Evolutionary conservation across 306 rosid species (phyloP), one percentile per base, ranked within the genome.

Genomic region (Lathyrus oleraceus): DNA sequence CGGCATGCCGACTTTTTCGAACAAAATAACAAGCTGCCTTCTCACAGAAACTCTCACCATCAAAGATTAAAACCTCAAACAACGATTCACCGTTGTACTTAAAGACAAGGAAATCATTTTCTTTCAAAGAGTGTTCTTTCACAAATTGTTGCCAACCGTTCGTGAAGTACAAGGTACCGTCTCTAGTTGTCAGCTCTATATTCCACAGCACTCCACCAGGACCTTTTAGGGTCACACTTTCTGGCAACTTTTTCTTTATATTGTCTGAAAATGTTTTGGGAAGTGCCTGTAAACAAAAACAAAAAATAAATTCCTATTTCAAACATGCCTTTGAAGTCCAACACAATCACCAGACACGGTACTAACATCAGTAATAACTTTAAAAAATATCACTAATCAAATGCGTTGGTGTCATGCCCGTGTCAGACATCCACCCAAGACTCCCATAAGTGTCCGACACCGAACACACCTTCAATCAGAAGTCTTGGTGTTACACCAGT

Each of bases 51-150:
- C 57, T 81, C 44, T 63, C 61, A 35, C 86, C 81, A 36, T 87
- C 85, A 65, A 89, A 87, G 23, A 89, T 48, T 21, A 85, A 58
- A 63, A 89, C 91, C 16, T 85, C 93, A 70, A 89, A 85, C 74
- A 52, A 72, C 5, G 91, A 76, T 25, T 78, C 82, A 6, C 89
- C 87, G 49, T 87, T 80, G 86, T 84, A 89, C 81, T 76, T 85
- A 71, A 89, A 89, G 53, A 87, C 78, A 67, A 89, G 79, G n/a
- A 87, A 76, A 78, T 90, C 96, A 71, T 84, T 84, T 81, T 82
- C 88, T 58, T 48, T 78, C 78, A 90, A 59, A 58, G 71, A 61
- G 36, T 90, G 85, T 61, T 85, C 94, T 75, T 76, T 79, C 40
- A 76, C 83, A 61, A 90, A 90, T 49, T 81, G 84, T 58, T 67